Evolutionary conservation across 805 yeast species (phyloP).

Genomic region (Schizosaccharomyces osmophilus): DNA sequence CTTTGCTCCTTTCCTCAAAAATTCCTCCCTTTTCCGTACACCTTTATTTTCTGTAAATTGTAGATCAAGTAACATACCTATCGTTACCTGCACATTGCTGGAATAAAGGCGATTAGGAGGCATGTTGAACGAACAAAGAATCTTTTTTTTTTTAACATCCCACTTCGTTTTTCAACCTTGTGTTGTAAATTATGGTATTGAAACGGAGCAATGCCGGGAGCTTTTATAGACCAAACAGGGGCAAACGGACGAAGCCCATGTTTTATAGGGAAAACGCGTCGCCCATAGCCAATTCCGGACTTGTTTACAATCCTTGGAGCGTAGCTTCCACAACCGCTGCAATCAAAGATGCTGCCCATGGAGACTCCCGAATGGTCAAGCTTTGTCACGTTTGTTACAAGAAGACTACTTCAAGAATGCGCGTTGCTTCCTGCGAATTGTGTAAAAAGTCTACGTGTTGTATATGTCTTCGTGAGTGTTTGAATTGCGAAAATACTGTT

Average conservation of each 20-base stretch:
- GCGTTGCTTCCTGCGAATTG: neutral
- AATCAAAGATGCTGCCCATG: neutral
- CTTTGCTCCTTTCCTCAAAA: no score
- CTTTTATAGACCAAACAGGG: neutral
- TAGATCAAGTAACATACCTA: no score
- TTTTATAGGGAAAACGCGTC: neutral
- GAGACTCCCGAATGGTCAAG: neutral
- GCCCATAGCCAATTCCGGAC: neutral
- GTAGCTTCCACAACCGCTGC: neutral
- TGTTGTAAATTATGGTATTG: neutral
- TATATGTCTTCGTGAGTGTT: neutral
- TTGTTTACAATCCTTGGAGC: neutral
- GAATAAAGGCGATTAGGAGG: no score
- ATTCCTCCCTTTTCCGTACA: no score
- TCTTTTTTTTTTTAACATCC: no score
- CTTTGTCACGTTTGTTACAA: neutral
- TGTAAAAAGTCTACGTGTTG: neutral
- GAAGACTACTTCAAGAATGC: neutral
- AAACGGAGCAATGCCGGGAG: neutral
- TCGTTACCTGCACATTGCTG: no score
- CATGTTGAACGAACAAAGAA: no score
- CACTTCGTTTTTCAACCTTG: no score
- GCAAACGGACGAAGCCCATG: neutral
- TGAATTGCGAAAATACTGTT: neutral
- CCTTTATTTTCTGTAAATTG: no score